These are phyloP conservation scores for Gardenia jasminoides DNA, from an alignment of 257 asterid genomes.

Conservation along the genomic window DNA sequence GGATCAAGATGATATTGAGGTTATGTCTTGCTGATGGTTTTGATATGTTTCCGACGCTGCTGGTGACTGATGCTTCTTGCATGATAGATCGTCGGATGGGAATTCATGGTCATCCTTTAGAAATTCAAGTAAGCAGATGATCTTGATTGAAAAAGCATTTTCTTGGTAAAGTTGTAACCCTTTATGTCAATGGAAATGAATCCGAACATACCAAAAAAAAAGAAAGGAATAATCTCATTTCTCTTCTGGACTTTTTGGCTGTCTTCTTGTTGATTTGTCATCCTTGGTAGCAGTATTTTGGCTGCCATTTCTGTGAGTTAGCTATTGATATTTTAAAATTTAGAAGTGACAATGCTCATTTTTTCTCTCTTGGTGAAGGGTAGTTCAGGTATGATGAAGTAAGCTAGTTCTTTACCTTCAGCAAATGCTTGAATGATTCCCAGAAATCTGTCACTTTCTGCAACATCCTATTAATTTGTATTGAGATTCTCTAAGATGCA, in stretches of 20 bases:
- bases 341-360: not conserved
- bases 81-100: conserved; percentile 92
- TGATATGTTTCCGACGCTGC: conserved; percentile 74
- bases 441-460: conserved; percentile 5
- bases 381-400: not conserved
- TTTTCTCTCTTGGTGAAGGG: not conserved
- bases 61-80: conserved; percentile 83
- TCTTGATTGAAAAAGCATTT: not conserved
- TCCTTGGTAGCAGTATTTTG: not conserved
- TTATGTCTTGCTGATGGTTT: conserved; percentile 79
- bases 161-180: not conserved
- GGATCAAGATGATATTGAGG: conserved; percentile 73
- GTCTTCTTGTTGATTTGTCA: not conserved
- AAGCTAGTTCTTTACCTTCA: not conserved
- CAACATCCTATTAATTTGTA: not conserved
- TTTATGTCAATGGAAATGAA: not conserved
- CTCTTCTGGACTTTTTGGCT: not conserved
- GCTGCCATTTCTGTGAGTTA: not conserved
- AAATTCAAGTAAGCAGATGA: conserved; percentile 57
- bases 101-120: conserved; percentile 76
- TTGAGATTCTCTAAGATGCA: not conserved
- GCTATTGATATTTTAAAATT: not conserved
- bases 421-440: not conserved
- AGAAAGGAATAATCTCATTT: not conserved
- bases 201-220: not conserved